Evolutionary conservation across 1,139 yeast genomes (phyloP), one percentile per base, ranked within the genome.

Genomic region (Pichia terricola): DNA sequence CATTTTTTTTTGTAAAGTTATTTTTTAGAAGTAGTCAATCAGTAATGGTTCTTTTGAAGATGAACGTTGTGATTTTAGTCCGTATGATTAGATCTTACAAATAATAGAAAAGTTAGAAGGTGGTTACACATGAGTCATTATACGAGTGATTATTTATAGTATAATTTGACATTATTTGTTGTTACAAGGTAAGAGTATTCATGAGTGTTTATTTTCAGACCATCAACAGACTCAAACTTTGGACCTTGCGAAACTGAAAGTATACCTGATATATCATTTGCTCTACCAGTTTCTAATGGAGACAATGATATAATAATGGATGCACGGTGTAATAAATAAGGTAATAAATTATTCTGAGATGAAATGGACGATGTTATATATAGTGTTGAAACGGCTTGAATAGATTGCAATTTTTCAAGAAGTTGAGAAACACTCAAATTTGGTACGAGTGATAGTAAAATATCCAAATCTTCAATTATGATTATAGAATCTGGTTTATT

Each of bases 241-340:
- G 50, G 47, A 3, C 50, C 50, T 5, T 34, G 22, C 1, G 50
- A 44, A 0, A 86, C 68, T 0, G 75, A 68, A 41, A 86, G 54
- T 4, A 79, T 72, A 1, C 96, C 96, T 0, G 95, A 81, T 2
- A 86, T 76, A 59, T 86, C 96, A 41, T 74, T 76, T 0, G 96
- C 95, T 55, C 88, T 69, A 0, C 95, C 95, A 0, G 95, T 86
- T 4, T 75, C 69, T 49, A 86, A 64, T 1, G 94, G 88, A 50
- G 75, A 73, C 38, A 85, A 59, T 30, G 73, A 68, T 10, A 85
- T 55, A 38, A 75, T 69, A 35, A 79, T 45, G 10, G 69, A 66
- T 0, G 84, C 65, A 48, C 73, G 67, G 53, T 77, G 77, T 26
- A 73, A 59, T 16, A 79, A 50, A 47, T 75, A 77, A 3, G 69